Conservation (phyloP, 768 basidiomycete genomes). For the Lepiota brunneoincarnata region DNA sequence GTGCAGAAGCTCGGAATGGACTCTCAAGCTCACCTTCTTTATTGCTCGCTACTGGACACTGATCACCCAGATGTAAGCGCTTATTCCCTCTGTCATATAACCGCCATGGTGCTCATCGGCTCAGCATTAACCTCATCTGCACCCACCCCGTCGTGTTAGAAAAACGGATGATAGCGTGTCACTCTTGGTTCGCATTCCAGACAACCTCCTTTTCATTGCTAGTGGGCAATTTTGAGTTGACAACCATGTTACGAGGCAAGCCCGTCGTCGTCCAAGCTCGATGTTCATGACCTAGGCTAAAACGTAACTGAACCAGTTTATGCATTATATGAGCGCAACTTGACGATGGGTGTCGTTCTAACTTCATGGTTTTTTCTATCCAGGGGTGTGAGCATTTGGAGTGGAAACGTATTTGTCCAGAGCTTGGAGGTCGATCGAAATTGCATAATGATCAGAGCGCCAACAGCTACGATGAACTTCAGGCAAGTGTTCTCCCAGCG, state of each 20-base stretch:
- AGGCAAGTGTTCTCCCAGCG: background rate
- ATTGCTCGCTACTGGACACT: background rate
- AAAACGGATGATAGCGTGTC: background rate
- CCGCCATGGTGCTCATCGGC: background rate
- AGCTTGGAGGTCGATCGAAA: background rate
- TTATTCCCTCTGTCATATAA: background rate
- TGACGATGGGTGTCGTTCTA: background rate
- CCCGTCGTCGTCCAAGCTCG: too few species aligned
- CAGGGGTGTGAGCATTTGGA: background rate
- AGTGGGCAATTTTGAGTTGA: background rate
- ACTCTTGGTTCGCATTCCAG: slow-evolving; percentile 1
- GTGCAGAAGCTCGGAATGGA: background rate
- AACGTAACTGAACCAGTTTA: background rate
- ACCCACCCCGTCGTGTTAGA: background rate
- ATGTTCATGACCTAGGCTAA: too few species aligned
- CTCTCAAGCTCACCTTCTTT: background rate
- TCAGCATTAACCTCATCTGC: background rate
- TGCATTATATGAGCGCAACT: background rate
- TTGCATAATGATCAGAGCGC: background rate
- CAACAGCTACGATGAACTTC: background rate
- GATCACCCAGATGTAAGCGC: background rate
- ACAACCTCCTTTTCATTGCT: background rate
- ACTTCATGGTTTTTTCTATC: background rate
- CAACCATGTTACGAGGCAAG: slow-evolving; percentile 1
- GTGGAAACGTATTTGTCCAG: background rate